Evolutionary conservation across 2,329 filamentous ascomycete species (phyloP), one percentile per base, ranked within the genome.

Genomic region (Trichoderma sp.): DNA sequence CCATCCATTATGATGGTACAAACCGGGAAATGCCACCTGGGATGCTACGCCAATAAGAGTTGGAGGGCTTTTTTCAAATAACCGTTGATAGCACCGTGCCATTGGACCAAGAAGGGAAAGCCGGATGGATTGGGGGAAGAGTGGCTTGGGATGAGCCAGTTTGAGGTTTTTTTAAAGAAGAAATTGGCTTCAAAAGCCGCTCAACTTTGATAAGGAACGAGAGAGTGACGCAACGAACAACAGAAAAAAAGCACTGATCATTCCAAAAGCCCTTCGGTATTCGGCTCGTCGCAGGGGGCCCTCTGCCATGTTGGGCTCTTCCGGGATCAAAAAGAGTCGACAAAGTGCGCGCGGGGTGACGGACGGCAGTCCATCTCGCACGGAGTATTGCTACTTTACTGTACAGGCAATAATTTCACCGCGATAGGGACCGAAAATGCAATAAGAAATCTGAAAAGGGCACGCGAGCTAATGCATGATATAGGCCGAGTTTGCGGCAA

Each of bases 401-500:
- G 62, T 26, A 56, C 47, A 56, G 30, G 24, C 26, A 47, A 28
- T 32, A 67, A 34, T 69, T 69, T 61, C 56, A 69, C 66, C 66
- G 66, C 43, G 56, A 51, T 58, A 69, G 56, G 51, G 36, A 69
- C 39, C 66, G 56, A 61, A 61, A 24, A 43, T 12, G 53, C 53
- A 60, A 43, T 32, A 9, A 39, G 36, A 30, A 34, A 28, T 15
- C 43, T 47, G 53, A 43, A 15, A 32, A 32, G 65, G 24, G 65
- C 56, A 68, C 56, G 65, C 65, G 56, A 60, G 65, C 51, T 68
- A 68, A 60, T 60, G 65, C 65, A 68, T 68, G 32, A 68, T 58
- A 68, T 47, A 47, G 53, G 64, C 64, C 65, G 53, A 68, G 34
- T 47, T 24, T 26, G 53, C 18, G 34, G 36, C 34, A 43, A 28